Conservation (phyloP, 768 basidiomycete genomes). For the Tylopilus balloui region DNA sequence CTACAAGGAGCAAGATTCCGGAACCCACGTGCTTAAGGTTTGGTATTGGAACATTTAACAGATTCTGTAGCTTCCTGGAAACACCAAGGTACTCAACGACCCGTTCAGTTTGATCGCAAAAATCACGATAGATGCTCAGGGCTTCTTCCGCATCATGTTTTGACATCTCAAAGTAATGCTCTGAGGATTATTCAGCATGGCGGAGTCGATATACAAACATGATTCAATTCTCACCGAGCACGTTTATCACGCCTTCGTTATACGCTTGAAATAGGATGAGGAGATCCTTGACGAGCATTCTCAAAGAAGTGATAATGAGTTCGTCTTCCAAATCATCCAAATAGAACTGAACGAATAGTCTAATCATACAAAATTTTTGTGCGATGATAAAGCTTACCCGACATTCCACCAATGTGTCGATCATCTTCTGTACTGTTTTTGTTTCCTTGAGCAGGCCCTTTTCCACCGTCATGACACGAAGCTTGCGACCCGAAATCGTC, state of each 20-base stretch:
- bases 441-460: slow-evolving; percentile 94
- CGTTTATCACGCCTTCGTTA: slow-evolving; percentile 90
- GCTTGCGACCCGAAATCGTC: slow-evolving; percentile 76
- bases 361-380: background rate
- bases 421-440: slow-evolving; percentile 82
- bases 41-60: slow-evolving; percentile 91
- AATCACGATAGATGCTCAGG: slow-evolving; percentile 83
- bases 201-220: slow-evolving; percentile 15
- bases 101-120: slow-evolving; percentile 88
- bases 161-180: slow-evolving; percentile 99
- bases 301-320: slow-evolving; percentile 78
- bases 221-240: slow-evolving; percentile 54
- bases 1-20: background rate
- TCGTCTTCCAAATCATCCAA: slow-evolving; percentile 91
- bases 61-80: slow-evolving; percentile 88
- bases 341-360: slow-evolving; percentile 63
- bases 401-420: slow-evolving; percentile 84
- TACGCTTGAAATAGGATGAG: slow-evolving; percentile 93
- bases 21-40: slow-evolving; percentile 80
- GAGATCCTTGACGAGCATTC: slow-evolving; percentile 95
- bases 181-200: slow-evolving; percentile 36
- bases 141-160: slow-evolving; percentile 86
- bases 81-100: slow-evolving; percentile 92
- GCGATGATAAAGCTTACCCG: slow-evolving; percentile 50
- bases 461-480: slow-evolving; percentile 90